Evolutionary conservation across 768 basidiomycete genomes (phyloP).

Genomic region (Rossbeevera mucosa): DNA sequence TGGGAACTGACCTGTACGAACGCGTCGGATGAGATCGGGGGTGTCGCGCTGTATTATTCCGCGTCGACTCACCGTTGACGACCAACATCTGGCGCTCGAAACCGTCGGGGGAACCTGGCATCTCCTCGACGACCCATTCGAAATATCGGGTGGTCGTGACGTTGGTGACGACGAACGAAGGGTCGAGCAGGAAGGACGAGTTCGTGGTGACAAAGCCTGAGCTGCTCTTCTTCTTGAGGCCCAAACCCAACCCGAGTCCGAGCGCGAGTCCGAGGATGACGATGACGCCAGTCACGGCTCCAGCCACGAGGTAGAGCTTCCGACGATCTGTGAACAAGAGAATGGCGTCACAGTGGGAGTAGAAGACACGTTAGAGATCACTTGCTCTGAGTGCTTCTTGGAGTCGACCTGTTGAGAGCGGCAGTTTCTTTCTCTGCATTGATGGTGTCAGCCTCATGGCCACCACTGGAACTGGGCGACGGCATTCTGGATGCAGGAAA

Average conservation of each 20-base stretch:
- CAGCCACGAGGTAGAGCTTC: constrained; percentile 15
- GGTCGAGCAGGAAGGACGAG: constrained; percentile 28
- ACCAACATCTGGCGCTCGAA: constrained; percentile 40
- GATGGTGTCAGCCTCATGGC: neutral
- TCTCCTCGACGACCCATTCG: constrained; percentile 39
- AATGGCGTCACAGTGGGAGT: neutral
- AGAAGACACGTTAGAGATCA: neutral
- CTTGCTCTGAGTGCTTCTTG: constrained; percentile 7
- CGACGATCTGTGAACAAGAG: constrained; percentile 15
- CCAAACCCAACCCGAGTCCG: constrained; percentile 28
- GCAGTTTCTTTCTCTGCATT: constrained; percentile 3
- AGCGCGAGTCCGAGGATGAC: constrained; percentile 22
- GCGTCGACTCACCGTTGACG: constrained; percentile 42
- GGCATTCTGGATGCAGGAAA: constrained; percentile 7
- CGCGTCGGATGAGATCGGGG: neutral
- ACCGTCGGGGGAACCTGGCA: constrained; percentile 40
- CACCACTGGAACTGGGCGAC: constrained; percentile 4
- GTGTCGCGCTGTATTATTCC: neutral
- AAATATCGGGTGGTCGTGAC: constrained; percentile 39
- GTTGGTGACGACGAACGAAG: constrained; percentile 23
- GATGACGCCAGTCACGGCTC: constrained; percentile 8
- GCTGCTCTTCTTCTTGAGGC: constrained; percentile 19
- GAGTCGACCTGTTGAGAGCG: neutral
- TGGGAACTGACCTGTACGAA: constrained; percentile 29
- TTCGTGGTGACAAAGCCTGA: constrained; percentile 20